Percentiles rank a stretch among this genome's conserved stretches.
Conservation (phyloP, 1,284 basidiomycete species). For the Boletus albobrunnescens region DNA sequence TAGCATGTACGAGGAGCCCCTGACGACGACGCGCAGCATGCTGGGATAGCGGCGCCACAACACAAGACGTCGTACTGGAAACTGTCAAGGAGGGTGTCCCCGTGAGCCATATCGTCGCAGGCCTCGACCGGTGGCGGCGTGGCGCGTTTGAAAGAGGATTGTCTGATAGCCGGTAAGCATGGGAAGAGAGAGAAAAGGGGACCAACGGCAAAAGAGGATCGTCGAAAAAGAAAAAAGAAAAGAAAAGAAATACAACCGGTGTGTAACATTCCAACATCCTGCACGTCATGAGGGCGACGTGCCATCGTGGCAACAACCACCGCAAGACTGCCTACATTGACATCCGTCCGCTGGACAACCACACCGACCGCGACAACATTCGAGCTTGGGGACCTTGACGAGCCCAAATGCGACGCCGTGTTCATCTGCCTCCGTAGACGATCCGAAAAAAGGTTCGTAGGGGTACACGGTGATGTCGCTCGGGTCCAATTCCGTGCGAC, state of each 20-base stretch:
- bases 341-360: slow-evolving; percentile 36
- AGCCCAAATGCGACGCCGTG: slow-evolving; percentile 44
- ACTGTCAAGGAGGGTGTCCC: neutral
- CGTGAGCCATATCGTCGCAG: neutral
- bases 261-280: no score
- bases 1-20: no score
- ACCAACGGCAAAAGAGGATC: neutral
- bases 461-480: slow-evolving; percentile 50
- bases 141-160: neutral
- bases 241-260: neutral
- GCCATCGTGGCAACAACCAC: slow-evolving; percentile 3
- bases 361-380: slow-evolving; percentile 62
- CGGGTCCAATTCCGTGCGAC: slow-evolving; percentile 44
- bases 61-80: neutral
- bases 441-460: slow-evolving; percentile 31
- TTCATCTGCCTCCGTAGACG: slow-evolving; percentile 28
- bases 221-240: neutral
- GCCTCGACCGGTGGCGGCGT: neutral
- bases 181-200: neutral
- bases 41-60: neutral
- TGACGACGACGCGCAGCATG: no score
- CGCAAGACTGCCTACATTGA: slow-evolving; percentile 19
- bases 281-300: neutral
- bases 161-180: neutral
- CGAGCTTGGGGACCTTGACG: slow-evolving; percentile 58